These are phyloP conservation scores for Hibiscus mutabilis DNA, from an alignment of 345 rosid species.

Conservation along the genomic window DNA sequence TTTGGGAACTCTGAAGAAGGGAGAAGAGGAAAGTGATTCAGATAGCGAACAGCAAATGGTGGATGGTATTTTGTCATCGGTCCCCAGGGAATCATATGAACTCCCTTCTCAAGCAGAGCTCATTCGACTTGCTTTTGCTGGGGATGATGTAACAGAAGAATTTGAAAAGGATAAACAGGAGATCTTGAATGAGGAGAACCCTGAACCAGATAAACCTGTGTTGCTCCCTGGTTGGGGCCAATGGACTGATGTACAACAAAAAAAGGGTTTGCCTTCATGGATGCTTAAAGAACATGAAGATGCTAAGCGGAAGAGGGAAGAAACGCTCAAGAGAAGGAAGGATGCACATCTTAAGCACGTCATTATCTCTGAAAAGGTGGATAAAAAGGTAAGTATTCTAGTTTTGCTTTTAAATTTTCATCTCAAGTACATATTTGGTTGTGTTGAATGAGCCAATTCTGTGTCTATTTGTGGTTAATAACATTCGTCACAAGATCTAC, in stretches of 20 bases:
- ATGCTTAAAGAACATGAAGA: conserved; percentile 66
- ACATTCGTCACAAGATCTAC: not conserved
- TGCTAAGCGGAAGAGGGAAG: conserved; percentile 61
- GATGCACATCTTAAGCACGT: conserved; percentile 77
- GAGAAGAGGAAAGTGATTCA: conserved; percentile 59
- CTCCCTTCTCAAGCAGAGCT: conserved; percentile 94
- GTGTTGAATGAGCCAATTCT: not conserved
- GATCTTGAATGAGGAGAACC: conserved; percentile 61
- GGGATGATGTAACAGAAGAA: conserved; percentile 79
- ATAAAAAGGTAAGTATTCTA: conserved; percentile 56
- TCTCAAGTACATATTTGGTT: not conserved
- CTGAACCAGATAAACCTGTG: conserved; percentile 78
- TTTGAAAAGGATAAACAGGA: conserved; percentile 68
- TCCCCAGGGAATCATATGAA: conserved; percentile 38
- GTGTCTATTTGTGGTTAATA: not conserved
- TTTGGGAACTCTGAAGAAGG: conserved; percentile 22
- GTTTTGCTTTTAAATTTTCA: conserved; percentile 4
- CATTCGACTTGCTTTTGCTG: conserved; percentile 80
- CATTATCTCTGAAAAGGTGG: conserved; percentile 75
- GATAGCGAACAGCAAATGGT: conserved; percentile 70
- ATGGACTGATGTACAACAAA: conserved; percentile 68
- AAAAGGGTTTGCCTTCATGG: conserved; percentile 80
- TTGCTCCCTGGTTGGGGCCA: conserved; percentile 90
- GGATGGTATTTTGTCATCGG: conserved; percentile 65
- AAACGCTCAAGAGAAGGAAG: conserved; percentile 67